Evolutionary conservation across 768 basidiomycete genomes (phyloP), one percentile per base, ranked within the genome.

Genomic region (Pleurotus eryngii): DNA sequence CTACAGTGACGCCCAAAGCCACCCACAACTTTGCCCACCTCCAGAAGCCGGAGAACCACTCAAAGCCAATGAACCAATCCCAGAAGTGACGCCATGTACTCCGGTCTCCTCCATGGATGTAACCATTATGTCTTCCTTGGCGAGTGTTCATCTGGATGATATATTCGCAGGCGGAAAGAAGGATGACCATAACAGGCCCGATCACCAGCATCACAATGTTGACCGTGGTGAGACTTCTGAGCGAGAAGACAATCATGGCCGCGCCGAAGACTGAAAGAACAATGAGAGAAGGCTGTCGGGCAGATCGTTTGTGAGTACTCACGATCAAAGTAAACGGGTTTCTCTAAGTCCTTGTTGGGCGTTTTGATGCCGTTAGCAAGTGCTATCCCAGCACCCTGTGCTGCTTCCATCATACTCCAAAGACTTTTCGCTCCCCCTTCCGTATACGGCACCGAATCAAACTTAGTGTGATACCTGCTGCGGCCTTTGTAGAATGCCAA

Each of bases 341-440:
- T 58, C 18, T 63, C 61, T 2, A 68, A 65, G 0, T 54, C 56
- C 4, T 55, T 61, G 4, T 40, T 63, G 54, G 65, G 59, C 43
- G 63, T 67, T 55, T 51, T 58, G 55, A 73, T 74, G 46, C 73
- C 70, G 43, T 86, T 80, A 22, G 87, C 71, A 27, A 93, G 68
- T 2, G 75, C 75, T 5, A 77, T 47, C 6, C 85, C 88, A 0
- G 84, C 82, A 3, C 77, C 81, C 49, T 76, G 70, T 0, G 83
- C 73, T 1, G 78, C 76, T 60, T 92, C 88, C 81, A 93, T 81
- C 86, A 92, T 89, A 2, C 83, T 78, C 90, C 90, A 93, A 7
- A 94, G 71, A 6, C 86, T 73, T 37, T 65, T 62, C 37, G 68
- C 73, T 57, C 72, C 77, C 0, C 85, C 86, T 2, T 74, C 66